phyloP scores from a whole-genome alignment of 2,329 filamentous ascomycete genomes.

The Fusarium setosum region DNA sequence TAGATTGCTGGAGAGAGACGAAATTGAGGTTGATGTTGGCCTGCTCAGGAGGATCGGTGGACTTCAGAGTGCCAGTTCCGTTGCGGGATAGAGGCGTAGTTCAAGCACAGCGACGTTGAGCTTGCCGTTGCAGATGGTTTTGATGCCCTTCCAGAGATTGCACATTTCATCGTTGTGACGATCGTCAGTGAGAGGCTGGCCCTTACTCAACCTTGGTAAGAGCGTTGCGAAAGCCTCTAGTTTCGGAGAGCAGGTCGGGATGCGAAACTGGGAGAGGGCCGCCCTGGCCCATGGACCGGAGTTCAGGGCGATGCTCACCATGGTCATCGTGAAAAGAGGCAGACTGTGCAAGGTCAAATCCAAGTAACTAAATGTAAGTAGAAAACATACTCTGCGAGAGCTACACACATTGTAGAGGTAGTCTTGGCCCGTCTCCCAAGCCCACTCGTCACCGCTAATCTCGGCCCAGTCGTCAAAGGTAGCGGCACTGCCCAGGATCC shows the following conservation, averaged over 20 bases:
- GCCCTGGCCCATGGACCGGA: slow-evolving; percentile 61
- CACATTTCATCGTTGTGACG: slow-evolving; percentile 66
- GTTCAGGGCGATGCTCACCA: slow-evolving; percentile 54
- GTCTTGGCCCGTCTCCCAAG: slow-evolving; percentile 56
- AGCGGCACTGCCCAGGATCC: slow-evolving; percentile 67
- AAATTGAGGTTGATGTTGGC: background rate
- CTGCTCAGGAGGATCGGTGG: background rate
- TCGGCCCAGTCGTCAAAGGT: slow-evolving; percentile 79
- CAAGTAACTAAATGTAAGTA: background rate
- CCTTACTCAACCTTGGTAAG: slow-evolving; percentile 62
- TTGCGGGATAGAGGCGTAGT: background rate
- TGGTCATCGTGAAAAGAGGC: slow-evolving; percentile 68
- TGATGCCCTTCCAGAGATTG: slow-evolving; percentile 64
- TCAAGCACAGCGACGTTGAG: slow-evolving; percentile 49
- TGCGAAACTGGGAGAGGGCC: slow-evolving; percentile 67
- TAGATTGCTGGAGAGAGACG: background rate
- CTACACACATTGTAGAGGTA: slow-evolving; percentile 61
- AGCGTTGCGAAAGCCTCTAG: slow-evolving; percentile 61
- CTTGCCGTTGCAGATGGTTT: slow-evolving; percentile 68
- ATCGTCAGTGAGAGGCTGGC: slow-evolving; percentile 62
- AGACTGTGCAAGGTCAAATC: slow-evolving; percentile 33
- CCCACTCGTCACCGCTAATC: slow-evolving; percentile 76
- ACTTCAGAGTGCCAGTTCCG: background rate
- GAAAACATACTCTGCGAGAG: background rate
- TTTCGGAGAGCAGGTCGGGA: slow-evolving; percentile 63